A percentile compares a stretch with the other conserved stretches of the same genome.
Conservation (phyloP, 2,329 filamentous ascomycete genomes). For the Diaporthe sp. region DNA sequence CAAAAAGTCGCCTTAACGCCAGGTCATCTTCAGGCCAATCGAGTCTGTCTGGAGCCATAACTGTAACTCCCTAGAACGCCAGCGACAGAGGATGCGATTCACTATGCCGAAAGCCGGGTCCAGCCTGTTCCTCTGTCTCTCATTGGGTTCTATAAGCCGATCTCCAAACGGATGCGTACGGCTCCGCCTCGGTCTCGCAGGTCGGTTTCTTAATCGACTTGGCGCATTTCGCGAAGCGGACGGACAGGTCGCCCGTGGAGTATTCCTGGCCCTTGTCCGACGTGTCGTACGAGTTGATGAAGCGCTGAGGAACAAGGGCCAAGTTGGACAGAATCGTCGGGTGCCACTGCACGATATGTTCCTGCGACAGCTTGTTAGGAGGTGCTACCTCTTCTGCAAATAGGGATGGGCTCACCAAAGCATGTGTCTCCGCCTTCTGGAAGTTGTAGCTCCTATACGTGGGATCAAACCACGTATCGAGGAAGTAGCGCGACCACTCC, state of each 20-base stretch:
- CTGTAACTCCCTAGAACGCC: neutral
- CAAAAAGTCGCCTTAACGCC: slow-evolving; percentile 11
- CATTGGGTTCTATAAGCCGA: slow-evolving; percentile 59
- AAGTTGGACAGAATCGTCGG: slow-evolving; percentile 92
- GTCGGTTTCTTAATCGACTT: slow-evolving; percentile 60
- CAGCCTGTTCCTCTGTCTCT: slow-evolving; percentile 33
- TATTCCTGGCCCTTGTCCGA: slow-evolving; percentile 71
- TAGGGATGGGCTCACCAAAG: slow-evolving; percentile 72
- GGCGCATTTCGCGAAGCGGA: slow-evolving; percentile 81
- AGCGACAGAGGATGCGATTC: neutral
- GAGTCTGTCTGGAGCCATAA: neutral
- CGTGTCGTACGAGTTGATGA: slow-evolving; percentile 81
- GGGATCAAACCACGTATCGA: slow-evolving; percentile 97
- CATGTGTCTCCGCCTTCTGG: slow-evolving; percentile 92
- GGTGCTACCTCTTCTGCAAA: neutral
- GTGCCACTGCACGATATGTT: slow-evolving; percentile 95
- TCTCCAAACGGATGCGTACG: slow-evolving; percentile 60
- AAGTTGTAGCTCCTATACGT: slow-evolving; percentile 96
- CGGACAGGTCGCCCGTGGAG: slow-evolving; percentile 85
- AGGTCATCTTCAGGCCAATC: neutral
- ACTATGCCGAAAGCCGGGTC: neutral
- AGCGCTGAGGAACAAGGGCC: slow-evolving; percentile 87
- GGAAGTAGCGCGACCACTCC: slow-evolving; percentile 91
- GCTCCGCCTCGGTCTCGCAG: slow-evolving; percentile 78
- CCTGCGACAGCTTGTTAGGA: slow-evolving; percentile 60